phyloP scores from a whole-genome alignment of 495 filamentous ascomycete species.

The Geoglossum glabrum region DNA sequence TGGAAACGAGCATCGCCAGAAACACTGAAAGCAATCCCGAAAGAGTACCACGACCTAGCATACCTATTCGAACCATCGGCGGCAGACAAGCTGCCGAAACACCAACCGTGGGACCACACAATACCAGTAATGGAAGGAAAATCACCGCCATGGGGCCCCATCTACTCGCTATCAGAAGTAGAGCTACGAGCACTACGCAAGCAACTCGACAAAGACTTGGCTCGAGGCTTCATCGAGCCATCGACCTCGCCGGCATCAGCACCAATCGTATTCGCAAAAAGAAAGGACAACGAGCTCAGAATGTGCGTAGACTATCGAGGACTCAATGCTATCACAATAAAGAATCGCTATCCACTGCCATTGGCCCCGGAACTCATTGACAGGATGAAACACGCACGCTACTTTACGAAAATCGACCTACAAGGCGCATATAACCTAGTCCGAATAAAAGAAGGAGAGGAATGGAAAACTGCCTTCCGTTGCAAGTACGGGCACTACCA shows the following conservation, averaged over 20 bases:
- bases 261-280: conserved; percentile 1
- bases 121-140: background rate
- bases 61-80: background rate
- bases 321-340: conserved; percentile 9
- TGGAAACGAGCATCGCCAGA: background rate
- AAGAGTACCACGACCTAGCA: background rate
- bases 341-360: conserved; percentile 8
- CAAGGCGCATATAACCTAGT: conserved; percentile 5
- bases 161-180: background rate
- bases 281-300: background rate
- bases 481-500: conserved; percentile 6
- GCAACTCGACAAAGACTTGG: background rate
- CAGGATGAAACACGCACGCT: background rate
- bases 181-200: background rate
- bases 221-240: background rate
- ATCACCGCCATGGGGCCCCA: background rate
- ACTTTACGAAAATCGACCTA: conserved; percentile 10
- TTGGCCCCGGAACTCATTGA: conserved; percentile 2
- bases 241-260: background rate
- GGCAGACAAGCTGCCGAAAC: background rate
- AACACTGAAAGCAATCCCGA: background rate
- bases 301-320: conserved; percentile 3
- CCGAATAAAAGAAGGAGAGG: background rate
- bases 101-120: background rate
- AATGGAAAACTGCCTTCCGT: conserved; percentile 5